Percentiles rank a stretch among this genome's conserved stretches.
Evolutionary conservation across 371 early-diverging fungal species (phyloP).

Genomic region (Mucor circinelloides): DNA sequence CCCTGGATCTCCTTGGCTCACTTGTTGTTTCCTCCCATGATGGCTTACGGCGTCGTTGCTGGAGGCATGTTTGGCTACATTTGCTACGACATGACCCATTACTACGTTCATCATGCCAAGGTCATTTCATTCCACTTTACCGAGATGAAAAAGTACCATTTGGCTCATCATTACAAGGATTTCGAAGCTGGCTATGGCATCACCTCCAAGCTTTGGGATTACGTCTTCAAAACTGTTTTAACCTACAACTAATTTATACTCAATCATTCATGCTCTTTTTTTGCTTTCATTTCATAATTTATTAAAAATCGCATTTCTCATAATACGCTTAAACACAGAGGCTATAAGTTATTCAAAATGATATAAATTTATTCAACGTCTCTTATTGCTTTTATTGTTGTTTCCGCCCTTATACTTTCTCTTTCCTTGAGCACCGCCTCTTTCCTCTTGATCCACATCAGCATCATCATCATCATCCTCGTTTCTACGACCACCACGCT

Average conservation of each 20-base stretch:
- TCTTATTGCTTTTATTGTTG: slow-evolving; percentile 16
- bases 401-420: slow-evolving; percentile 34
- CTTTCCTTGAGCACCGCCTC: slow-evolving; percentile 25
- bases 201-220: slow-evolving; percentile 89
- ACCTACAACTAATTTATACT: slow-evolving; percentile 18
- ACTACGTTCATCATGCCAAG: slow-evolving; percentile 88
- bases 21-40: slow-evolving; percentile 51
- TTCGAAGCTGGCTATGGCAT: slow-evolving; percentile 87
- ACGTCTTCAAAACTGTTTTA: slow-evolving; percentile 70
- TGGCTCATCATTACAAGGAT: slow-evolving; percentile 92
- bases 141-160: slow-evolving; percentile 89
- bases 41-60: slow-evolving; percentile 63
- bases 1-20: slow-evolving; percentile 58
- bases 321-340: background rate
- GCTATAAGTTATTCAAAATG: no score
- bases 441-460: slow-evolving; percentile 52
- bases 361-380: slow-evolving; percentile 6
- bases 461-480: slow-evolving; percentile 59
- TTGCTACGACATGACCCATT: slow-evolving; percentile 89
- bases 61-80: slow-evolving; percentile 84
- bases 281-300: background rate
- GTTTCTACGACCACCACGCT: slow-evolving; percentile 44
- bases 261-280: background rate
- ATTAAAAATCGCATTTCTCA: background rate
- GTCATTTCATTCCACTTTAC: slow-evolving; percentile 67